Percentiles rank a stretch among this genome's conserved stretches.
Conservation (phyloP, 495 filamentous ascomycete genomes). For the Penicillium mononematosum region DNA sequence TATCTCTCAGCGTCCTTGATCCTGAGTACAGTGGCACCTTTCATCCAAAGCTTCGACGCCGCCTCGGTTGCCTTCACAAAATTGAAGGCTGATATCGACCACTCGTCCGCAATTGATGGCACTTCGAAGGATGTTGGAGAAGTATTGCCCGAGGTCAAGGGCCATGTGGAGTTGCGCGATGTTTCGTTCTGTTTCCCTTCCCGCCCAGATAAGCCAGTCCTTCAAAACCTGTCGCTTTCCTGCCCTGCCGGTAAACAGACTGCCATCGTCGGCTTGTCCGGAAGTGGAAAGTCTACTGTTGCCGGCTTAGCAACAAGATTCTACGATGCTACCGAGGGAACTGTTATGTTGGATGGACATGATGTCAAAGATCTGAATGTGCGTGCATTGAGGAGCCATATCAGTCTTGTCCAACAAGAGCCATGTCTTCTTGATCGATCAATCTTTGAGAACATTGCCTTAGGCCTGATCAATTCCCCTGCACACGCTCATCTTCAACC, state of each 20-base stretch:
- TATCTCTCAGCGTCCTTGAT: conserved; percentile 51
- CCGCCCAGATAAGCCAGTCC: conserved; percentile 48
- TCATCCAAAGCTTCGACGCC: conserved; percentile 56
- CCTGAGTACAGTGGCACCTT: conserved; percentile 60
- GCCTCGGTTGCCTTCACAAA: conserved; percentile 53
- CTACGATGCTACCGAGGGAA: conserved; percentile 40
- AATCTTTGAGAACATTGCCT: conserved; percentile 64
- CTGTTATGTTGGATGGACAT: conserved; percentile 51
- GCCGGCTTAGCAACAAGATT: conserved; percentile 53
- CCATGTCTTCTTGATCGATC: conserved; percentile 61
- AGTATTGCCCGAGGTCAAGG: conserved; percentile 32
- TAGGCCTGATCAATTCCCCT: conserved; percentile 57
- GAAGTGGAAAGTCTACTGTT: conserved; percentile 67
- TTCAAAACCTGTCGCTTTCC: conserved; percentile 16
- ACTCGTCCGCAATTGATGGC: conserved; percentile 47
- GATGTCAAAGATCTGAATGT: conserved; percentile 56
- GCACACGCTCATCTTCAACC: conserved; percentile 35
- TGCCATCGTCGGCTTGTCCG: conserved; percentile 65
- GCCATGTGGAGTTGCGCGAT: conserved; percentile 48
- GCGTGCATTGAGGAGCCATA: conserved; percentile 50
- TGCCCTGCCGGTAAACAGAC: conserved; percentile 53
- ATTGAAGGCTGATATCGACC: conserved; percentile 50
- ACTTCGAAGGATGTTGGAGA: conserved; percentile 31
- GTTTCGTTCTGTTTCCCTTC: conserved; percentile 62
- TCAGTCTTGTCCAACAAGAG: conserved; percentile 66